Base-by-base conservation (phyloP, 169 alveolate genomes). In the Plasmodium malariae region DNA sequence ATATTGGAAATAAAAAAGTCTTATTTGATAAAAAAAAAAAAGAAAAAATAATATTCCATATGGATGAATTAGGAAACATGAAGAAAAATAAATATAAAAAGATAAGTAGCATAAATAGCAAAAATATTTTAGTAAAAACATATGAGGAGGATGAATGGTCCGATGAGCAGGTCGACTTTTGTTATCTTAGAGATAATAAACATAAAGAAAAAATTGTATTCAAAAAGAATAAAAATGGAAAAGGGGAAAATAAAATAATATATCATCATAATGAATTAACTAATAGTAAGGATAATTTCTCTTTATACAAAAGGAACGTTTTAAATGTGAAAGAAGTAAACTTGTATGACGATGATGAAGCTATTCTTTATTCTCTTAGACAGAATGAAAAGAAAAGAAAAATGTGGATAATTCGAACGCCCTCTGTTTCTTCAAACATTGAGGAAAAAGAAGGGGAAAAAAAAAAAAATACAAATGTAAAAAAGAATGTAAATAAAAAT, bases 1-100 rank as follows among this genome's bases (percentile, higher is more conserved):
- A 74, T 32, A 62, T 74, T 57, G 88, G 73, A n/a, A 57, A 71
- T 36, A 71, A 74, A 6, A 74, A 55, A 74, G 65, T 74, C 24
- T 4, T 74, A 28, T 62, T 74, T 30, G 70, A 74, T 74, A 54
- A 9, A 62, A 37, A 32, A 37, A 74, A 57, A 17, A 74, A 74
- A 74, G 73, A 74, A 74, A 74, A 74, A 21, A 74, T 74, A 12
- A 26, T 74, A 34, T 74, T 55, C 34, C 57, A 55, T 21, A 74
- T 74, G 43, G 62, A 57, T 74, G 24, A 36, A 37, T 36, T n/a
- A 36, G 70, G 73, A n/a, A 7, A 34, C 4, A 55, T 74, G 57
- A 74, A 9, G 32, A 74, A 74, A 62, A 26, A 57, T 2, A 21
- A 32, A 7, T 74, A 55, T 26, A 57, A 1, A 37, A 74, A 74